Evolutionary conservation across 257 asterid species (phyloP).

Genomic region (Linderniella brevidens): DNA sequence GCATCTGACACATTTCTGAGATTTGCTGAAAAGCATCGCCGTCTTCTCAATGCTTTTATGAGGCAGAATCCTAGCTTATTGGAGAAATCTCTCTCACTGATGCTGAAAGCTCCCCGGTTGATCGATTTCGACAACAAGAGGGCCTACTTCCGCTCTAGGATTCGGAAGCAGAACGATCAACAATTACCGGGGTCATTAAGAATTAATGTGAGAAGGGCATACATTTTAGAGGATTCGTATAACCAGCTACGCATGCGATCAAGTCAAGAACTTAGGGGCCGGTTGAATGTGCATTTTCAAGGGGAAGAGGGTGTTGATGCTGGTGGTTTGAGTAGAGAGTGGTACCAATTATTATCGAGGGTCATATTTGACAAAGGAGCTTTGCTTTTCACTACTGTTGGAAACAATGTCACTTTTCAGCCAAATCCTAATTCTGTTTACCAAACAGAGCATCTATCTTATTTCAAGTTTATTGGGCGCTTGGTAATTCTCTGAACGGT

Average conservation of each 20-base stretch:
- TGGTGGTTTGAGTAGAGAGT: slow-evolving; percentile 97
- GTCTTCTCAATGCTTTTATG: slow-evolving; percentile 87
- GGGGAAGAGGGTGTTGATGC: slow-evolving; percentile 99
- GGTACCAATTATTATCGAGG: slow-evolving; percentile 91
- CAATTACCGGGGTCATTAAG: slow-evolving; percentile 91
- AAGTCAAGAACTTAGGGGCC: slow-evolving; percentile 79
- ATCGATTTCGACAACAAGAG: slow-evolving; percentile 92
- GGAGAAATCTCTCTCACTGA: slow-evolving; percentile 89
- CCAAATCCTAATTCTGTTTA: slow-evolving; percentile 98
- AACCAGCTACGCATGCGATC: slow-evolving; percentile 97
- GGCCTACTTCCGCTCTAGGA: slow-evolving; percentile 84
- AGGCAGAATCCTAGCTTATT: slow-evolving; percentile 84
- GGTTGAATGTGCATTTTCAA: slow-evolving; percentile 96
- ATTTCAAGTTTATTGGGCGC: slow-evolving; percentile 90
- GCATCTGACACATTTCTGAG: slow-evolving; percentile 46
- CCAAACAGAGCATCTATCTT: slow-evolving; percentile 95
- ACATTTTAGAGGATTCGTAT: slow-evolving; percentile 93
- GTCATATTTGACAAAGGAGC: slow-evolving; percentile 99
- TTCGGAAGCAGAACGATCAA: slow-evolving; percentile 90
- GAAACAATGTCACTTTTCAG: slow-evolving; percentile 93
- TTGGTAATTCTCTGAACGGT: slow-evolving; percentile 58
- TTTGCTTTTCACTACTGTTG: slow-evolving; percentile 88
- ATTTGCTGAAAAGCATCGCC: slow-evolving; percentile 88
- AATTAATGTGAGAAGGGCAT: slow-evolving; percentile 89
- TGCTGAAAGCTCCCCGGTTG: slow-evolving; percentile 88